Base-by-base conservation (phyloP, 352 stramenopile species). In the Phytophthora cryptogea region DNA sequence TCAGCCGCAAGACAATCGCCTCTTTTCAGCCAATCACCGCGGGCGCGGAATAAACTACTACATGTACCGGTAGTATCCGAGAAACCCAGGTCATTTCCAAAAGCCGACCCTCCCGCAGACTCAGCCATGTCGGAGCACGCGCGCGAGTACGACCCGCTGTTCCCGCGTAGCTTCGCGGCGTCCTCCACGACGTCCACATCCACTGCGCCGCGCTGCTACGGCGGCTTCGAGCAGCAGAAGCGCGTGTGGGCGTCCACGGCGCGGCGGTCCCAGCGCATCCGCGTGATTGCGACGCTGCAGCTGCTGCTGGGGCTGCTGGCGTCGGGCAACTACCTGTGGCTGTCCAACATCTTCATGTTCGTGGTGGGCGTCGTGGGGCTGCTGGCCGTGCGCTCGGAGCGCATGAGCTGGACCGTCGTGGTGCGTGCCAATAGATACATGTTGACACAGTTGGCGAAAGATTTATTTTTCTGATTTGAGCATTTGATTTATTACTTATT, bases 191-290 rank as follows among this genome's bases (percentile, higher is more conserved):
- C 70, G 5, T 75, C 71, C 28, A 72, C 64, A 31, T 71, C 63
- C 54, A 74, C 72, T 1, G 67, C 71, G 41, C 70, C 72, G 20
- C 71, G 60, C 45, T 73, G 63, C 26, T 91, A 92, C 68, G 78
- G 78, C 48, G 81, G 83, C 48, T 89, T 94, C 43, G 82, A 88
- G 68, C 76, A 89, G 35, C 83, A 94, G 56, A 94, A 94, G 66
- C 79, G 74, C 49, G 66, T 72, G 50, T 94, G 85, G 85, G 73
- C 70, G 23, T 80, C 79, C 14, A 80, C 85, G 11, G 72, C 78
- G 32, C 74, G 66, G 10, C 72, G 85, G 27, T 90, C 85, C 40
- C 74, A 79, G 33, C 84, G 83, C 36, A 80, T 94, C 47, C 81
- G 80, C 35, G 61, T 81, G 44, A 79, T 94, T 50, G 79, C 85